These are phyloP conservation scores for Pezizomycotina sp. DNA, from an alignment of 2,329 filamentous ascomycete species.

Conservation along the genomic window DNA sequence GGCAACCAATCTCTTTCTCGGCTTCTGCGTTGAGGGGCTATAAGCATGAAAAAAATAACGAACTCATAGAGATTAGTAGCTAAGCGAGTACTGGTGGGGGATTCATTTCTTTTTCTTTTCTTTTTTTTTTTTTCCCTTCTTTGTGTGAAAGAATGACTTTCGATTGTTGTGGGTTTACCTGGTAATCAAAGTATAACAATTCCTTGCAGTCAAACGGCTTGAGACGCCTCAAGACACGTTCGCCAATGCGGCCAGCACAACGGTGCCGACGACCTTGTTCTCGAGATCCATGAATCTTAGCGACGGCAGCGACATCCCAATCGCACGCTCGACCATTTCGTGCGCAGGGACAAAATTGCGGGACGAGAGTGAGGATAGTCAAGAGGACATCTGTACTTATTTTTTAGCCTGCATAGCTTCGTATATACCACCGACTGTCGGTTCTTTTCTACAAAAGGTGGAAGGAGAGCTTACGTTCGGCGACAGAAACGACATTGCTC, in stretches of 20 bases:
- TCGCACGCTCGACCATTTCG: slow-evolving; percentile 74
- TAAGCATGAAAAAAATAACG: slow-evolving; percentile 1
- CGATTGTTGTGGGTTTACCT: too few species aligned
- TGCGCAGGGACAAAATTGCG: slow-evolving; percentile 98
- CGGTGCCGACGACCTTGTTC: slow-evolving; percentile 92
- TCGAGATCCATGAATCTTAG: slow-evolving; percentile 98
- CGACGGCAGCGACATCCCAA: slow-evolving; percentile 88
- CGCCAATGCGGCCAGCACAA: slow-evolving; percentile 91
- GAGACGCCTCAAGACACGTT: slow-evolving; percentile 88
- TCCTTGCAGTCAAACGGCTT: slow-evolving; percentile 99
- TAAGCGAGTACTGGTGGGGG: neutral
- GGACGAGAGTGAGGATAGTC: slow-evolving; percentile 90
- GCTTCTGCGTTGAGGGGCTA: slow-evolving; percentile 60
- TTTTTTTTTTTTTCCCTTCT: too few species aligned
- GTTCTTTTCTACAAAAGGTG: neutral
- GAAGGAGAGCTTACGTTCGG: slow-evolving; percentile 45
- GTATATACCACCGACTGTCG: neutral
- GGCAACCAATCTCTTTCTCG: slow-evolving; percentile 90
- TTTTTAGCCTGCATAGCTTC: neutral
- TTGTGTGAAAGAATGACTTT: too few species aligned
- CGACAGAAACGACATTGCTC: slow-evolving; percentile 97
- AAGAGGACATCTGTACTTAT: slow-evolving; percentile 57
- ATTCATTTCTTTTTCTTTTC: too few species aligned
- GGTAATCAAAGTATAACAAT: slow-evolving; percentile 98
- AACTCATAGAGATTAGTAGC: neutral